Evolutionary conservation across 768 basidiomycete species (phyloP), one percentile per base, ranked within the genome.

Genomic region (Boletellus emodensis): DNA sequence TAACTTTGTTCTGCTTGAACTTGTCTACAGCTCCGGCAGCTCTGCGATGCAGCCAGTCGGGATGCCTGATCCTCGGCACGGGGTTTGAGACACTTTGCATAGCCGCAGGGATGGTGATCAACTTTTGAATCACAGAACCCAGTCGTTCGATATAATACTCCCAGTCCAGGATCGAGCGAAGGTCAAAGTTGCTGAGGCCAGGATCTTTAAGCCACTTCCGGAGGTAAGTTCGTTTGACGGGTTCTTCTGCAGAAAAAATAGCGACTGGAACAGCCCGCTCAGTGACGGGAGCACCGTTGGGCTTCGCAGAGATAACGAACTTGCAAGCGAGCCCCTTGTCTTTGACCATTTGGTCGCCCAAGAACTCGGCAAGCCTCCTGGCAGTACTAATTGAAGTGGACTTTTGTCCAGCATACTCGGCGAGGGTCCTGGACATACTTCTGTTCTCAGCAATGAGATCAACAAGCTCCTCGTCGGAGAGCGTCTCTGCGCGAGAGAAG

Each of bases 271-370:
- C 83, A 9, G 95, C 96, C 42, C 96, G 84, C 54, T 98, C 96
- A 5, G 96, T 98, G 57, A 99, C 94, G 1, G 96, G 93, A 1
- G 95, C 90, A 2, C 94, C 94, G 14, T 79, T 73, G 2, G 96
- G 96, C 61, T 88, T 90, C 3, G 88, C 87, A 22, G 95, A 98
- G 63, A 99, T 98, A 75, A 99, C 93, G 71, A 99, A 99, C 65
- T 93, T 94, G 78, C 96, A 98, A 9, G 96, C 91, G 15, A 99
- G 83, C 50, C 96, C 96, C 66, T 98, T 99, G 73, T 98, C 96
- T 69, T 97, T 97, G 61, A 98, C 94, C 96, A 99, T 99, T 61
- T 94, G 90, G 64, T 94, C 85, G 30, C 96, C 96, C 49, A 99
- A 72, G 72, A 99, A 98, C 66, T 99, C 96, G 2, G 96, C 94